Conservation (phyloP, 306 rosid genomes). For the Corylus americana region DNA sequence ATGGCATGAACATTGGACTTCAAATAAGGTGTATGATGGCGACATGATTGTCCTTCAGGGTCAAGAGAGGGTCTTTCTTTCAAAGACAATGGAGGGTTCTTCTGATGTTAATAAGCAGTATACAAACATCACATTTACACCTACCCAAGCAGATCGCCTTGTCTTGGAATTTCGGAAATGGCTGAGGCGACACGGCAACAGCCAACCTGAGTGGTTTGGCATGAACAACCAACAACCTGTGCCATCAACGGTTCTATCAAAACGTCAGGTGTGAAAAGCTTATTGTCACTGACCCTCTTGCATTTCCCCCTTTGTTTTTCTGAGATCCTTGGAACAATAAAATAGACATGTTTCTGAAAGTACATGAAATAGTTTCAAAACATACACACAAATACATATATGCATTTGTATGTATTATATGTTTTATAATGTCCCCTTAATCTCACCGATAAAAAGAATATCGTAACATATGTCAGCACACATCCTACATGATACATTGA, state of each 20-base stretch:
- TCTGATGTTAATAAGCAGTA: constrained; percentile 74
- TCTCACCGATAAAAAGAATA: background rate
- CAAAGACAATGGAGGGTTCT: constrained; percentile 51
- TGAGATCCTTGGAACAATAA: background rate
- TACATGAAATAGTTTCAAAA: background rate
- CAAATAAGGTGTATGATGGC: constrained; percentile 93
- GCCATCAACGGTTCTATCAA: constrained; percentile 78
- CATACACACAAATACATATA: background rate
- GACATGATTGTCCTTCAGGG: constrained; percentile 99
- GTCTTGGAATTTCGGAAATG: constrained; percentile 86
- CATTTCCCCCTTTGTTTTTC: background rate
- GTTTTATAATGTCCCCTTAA: background rate
- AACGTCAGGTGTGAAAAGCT: constrained; percentile 61
- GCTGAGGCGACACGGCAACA: constrained; percentile 82
- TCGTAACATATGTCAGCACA: background rate
- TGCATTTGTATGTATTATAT: background rate
- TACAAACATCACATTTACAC: constrained; percentile 75
- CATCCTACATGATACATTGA: background rate
- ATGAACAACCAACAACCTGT: constrained; percentile 43
- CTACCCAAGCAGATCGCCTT: constrained; percentile 80
- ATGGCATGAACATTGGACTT: constrained; percentile 99
- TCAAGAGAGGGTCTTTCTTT: constrained; percentile 81
- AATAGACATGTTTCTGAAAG: background rate
- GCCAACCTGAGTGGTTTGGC: constrained; percentile 86
- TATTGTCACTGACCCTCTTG: background rate